These are phyloP conservation scores for Colletotrichum sp. DNA, from an alignment of 2,329 filamentous ascomycete genomes.

Conservation along the genomic window DNA sequence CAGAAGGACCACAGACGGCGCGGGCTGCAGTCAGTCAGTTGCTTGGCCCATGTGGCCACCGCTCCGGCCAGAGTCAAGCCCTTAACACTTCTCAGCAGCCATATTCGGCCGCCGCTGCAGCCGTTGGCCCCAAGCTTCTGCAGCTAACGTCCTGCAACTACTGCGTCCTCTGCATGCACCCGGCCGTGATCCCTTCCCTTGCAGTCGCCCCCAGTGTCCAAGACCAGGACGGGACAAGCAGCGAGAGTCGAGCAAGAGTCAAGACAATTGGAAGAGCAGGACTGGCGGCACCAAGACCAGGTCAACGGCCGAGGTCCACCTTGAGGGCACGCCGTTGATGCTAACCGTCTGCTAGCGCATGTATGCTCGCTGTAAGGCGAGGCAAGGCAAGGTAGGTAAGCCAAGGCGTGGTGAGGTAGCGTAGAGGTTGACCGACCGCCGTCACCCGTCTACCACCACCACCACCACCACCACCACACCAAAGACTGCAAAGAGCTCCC, in stretches of 20 bases:
- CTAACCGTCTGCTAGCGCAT: neutral
- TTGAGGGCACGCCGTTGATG: neutral
- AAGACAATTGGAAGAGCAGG: neutral
- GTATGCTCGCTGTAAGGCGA: neutral
- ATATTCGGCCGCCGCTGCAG: conserved; percentile 19
- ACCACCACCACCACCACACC: neutral
- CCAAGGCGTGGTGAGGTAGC: neutral
- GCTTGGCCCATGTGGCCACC: conserved; percentile 15
- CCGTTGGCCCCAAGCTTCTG: conserved; percentile 19
- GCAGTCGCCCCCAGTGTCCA: neutral
- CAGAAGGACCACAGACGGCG: neutral
- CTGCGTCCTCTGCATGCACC: conserved; percentile 17
- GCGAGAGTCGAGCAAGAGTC: neutral
- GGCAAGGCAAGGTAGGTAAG: neutral
- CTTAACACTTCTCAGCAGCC: conserved; percentile 15
- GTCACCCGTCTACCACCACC: neutral
- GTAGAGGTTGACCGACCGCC: neutral
- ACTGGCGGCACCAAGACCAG: neutral
- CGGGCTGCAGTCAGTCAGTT: neutral
- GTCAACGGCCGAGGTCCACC: conserved; percentile 1
- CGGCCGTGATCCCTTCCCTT: conserved; percentile 10
- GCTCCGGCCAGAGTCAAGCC: neutral
- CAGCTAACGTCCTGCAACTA: conserved; percentile 12
- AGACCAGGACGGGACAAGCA: neutral
- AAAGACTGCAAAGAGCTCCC: neutral